Evolutionary conservation across 225 moss, liverwort and hornwort species (phyloP).

Genomic region (Marchantia polymorpha): DNA sequence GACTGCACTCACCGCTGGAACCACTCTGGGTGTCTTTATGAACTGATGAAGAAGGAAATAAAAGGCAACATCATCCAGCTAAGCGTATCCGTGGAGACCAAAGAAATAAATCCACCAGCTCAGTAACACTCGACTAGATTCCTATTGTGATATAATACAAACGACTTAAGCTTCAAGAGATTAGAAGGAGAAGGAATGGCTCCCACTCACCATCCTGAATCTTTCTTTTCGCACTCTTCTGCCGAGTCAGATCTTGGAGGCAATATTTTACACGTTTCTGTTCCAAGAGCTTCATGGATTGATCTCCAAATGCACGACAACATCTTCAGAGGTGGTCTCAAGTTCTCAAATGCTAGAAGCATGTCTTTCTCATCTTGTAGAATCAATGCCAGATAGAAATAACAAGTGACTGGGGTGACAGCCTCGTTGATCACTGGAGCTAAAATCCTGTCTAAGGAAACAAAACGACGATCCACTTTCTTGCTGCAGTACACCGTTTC

Average conservation of each 20-base stretch:
- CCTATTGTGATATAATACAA: too few relatives aligned
- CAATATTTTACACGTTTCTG: not conserved
- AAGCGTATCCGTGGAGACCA: too few relatives aligned
- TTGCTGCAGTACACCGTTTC: constrained; percentile 73
- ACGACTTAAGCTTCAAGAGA: too few relatives aligned
- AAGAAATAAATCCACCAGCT: too few relatives aligned
- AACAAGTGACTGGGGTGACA: constrained; percentile 76
- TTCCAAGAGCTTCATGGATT: constrained; percentile 52
- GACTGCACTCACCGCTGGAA: too few relatives aligned
- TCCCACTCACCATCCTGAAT: not conserved
- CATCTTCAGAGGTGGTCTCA: constrained; percentile 76
- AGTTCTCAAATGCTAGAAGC: constrained; percentile 58
- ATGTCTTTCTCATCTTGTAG: constrained; percentile 67
- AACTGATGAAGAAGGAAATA: too few relatives aligned
- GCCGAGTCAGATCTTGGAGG: not conserved
- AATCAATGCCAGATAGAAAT: constrained; percentile 73
- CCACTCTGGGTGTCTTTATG: too few relatives aligned
- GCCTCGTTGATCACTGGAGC: constrained; percentile 87
- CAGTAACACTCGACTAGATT: too few relatives aligned
- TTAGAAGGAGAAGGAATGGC: too few relatives aligned
- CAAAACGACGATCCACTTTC: constrained; percentile 63
- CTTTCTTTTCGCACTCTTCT: not conserved
- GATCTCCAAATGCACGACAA: constrained; percentile 76
- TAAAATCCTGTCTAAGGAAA: constrained; percentile 69
- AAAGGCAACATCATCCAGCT: too few relatives aligned